Evolutionary conservation across 2,329 filamentous ascomycete species (phyloP).

Genomic region (Aspergillus sp.): DNA sequence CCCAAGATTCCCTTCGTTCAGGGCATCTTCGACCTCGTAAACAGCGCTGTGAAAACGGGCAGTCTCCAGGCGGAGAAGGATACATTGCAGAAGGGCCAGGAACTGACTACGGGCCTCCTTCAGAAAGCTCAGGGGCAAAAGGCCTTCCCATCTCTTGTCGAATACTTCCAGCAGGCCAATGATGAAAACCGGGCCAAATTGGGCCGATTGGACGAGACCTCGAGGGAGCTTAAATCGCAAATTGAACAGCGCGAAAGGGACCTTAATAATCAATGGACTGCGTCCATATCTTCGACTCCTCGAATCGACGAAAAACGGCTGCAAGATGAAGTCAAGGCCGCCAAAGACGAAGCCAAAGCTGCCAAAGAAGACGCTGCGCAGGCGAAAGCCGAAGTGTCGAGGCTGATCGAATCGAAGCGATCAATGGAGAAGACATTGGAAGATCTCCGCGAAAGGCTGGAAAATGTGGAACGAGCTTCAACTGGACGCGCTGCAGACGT

Average conservation of each 20-base stretch:
- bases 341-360: slow-evolving; percentile 2
- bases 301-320: slow-evolving; percentile 11
- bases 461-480: slow-evolving; percentile 12
- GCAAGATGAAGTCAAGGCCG: slow-evolving; percentile 11
- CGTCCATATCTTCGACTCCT: background rate
- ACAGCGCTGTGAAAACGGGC: slow-evolving; percentile 20
- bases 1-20: slow-evolving; percentile 37
- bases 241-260: slow-evolving; percentile 14
- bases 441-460: slow-evolving; percentile 10
- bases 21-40: slow-evolving; percentile 19
- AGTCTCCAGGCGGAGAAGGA: slow-evolving; percentile 24
- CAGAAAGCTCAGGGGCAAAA: slow-evolving; percentile 18
- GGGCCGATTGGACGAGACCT: slow-evolving; percentile 17
- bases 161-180: slow-evolving; percentile 18
- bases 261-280: slow-evolving; percentile 11
- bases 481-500: background rate
- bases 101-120: slow-evolving; percentile 37
- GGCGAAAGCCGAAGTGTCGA: background rate
- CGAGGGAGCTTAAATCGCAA: slow-evolving; percentile 14
- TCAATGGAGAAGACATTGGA: slow-evolving; percentile 3
- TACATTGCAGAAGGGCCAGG: slow-evolving; percentile 26
- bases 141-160: slow-evolving; percentile 23
- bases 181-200: slow-evolving; percentile 20
- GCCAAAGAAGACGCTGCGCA: slow-evolving; percentile 4
- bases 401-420: background rate